These are phyloP conservation scores for Triticum monococcum DNA, from an alignment of 176 grass and related monocot genomes.

Conservation along the genomic window DNA sequence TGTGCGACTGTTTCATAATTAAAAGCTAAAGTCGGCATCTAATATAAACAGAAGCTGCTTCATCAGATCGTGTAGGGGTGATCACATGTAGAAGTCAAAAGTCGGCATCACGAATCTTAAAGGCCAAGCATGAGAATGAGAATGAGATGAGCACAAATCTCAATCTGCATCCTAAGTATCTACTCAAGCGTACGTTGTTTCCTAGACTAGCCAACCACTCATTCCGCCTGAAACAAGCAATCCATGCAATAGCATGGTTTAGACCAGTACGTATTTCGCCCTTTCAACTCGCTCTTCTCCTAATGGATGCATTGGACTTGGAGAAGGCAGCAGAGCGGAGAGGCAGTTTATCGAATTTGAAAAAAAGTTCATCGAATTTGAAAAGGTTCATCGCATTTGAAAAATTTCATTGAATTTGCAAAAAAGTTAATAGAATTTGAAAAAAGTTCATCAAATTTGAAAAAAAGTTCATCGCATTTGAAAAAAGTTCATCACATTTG, in stretches of 20 bases:
- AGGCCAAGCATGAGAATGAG: background rate
- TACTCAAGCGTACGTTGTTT: background rate
- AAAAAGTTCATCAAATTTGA: too few species aligned
- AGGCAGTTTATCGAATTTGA: too few species aligned
- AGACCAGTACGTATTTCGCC: background rate
- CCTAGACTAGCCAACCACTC: background rate
- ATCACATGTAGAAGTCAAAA: background rate
- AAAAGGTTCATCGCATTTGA: too few species aligned
- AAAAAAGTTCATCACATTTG: too few species aligned
- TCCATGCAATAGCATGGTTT: background rate
- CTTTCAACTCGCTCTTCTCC: too few species aligned
- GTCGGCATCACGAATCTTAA: background rate
- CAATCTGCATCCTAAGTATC: background rate
- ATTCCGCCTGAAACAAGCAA: background rate
- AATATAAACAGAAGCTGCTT: background rate
- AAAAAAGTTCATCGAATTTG: too few species aligned
- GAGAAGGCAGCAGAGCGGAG: too few species aligned
- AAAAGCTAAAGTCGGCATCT: background rate
- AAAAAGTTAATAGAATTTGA: too few species aligned
- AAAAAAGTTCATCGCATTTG: too few species aligned
- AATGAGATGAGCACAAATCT: background rate
- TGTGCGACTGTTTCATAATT: too few species aligned
- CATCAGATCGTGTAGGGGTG: background rate
- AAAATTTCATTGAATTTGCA: too few species aligned
- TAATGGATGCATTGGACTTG: too few species aligned